Evolutionary conservation across 2,329 filamentous ascomycete genomes (phyloP), one percentile per base, ranked within the genome.

Genomic region (Coniochaeta sp.): DNA sequence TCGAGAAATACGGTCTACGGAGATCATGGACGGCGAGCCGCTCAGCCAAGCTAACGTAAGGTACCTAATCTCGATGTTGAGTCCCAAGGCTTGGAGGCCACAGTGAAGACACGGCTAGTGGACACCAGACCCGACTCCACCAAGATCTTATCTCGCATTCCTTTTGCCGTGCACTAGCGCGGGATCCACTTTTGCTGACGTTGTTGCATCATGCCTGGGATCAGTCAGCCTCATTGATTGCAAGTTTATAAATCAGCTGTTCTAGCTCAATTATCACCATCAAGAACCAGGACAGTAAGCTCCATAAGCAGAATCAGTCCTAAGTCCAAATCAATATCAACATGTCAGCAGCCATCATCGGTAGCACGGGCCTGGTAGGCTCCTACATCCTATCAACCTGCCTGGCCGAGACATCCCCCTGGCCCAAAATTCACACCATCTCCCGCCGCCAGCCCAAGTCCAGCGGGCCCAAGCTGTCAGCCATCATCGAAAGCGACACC

Each of bases 351-450:
- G 77, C 78, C 62, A 71, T 89, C 62, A 81, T 85, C 66, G 88
- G 88, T 64, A 83, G 81, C 66, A 90, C 88, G 60, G 87, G 87
- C 70, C 81, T 89, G 40, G 81, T 81, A 65, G 93, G 93, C 70
- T 85, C 84, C 58, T 79, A 90, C 70, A 93, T 96, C 72, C 86
- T 96, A 69, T 73, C 77, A 7, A 79, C 76, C n/a, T 79, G 91
- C 54, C 80, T 90, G 59, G 24, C 22, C 22, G 47, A 52, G 14
- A 26, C 22, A 7, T 76, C 81, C 63, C 78, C 84, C 72, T 75
- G 77, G 64, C 74, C 80, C 59, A 36, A 56, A 32, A 74, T 90
- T 32, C 75, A 82, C 69, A 88, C 87, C 66, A 85, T 89, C 75
- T 81, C 88, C 24, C 87, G 89, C 58, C 88, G 87, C 69, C 74